These are phyloP conservation scores for Phyllosticta paracitricarpa DNA, from an alignment of 2,329 filamentous ascomycete genomes.

Conservation along the genomic window DNA sequence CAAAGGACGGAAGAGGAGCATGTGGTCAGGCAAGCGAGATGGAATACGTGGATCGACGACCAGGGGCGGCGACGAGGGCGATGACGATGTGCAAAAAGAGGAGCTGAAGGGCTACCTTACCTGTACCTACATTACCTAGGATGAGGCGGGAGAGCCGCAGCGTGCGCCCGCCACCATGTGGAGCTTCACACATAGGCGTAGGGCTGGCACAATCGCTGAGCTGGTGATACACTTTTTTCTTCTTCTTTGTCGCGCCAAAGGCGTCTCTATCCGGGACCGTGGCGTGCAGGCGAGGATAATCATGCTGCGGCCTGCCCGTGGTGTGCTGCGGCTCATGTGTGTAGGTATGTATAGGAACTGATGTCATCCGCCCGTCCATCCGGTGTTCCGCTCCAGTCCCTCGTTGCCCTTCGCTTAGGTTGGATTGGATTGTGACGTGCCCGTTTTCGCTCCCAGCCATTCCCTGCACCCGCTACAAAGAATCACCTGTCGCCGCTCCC, in stretches of 20 bases:
- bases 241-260: background rate
- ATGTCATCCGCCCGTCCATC: background rate
- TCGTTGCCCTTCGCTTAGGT: background rate
- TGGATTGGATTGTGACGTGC: conserved; percentile 3
- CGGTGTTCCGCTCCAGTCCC: background rate
- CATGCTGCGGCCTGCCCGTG: background rate
- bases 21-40: background rate
- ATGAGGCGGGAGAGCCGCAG: background rate
- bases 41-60: background rate
- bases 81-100: background rate
- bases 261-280: background rate
- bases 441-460: background rate
- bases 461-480: background rate
- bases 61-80: too few relatives aligned
- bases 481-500: background rate
- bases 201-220: background rate
- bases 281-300: background rate
- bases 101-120: background rate
- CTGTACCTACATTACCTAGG: background rate
- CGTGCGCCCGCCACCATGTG: too few relatives aligned
- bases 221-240: background rate
- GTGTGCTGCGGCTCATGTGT: background rate
- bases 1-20: background rate
- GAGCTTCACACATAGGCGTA: background rate
- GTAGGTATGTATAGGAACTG: background rate